Base-by-base conservation (phyloP, 2,329 filamentous ascomycete genomes). In the Sodiomyces alkalinus region DNA sequence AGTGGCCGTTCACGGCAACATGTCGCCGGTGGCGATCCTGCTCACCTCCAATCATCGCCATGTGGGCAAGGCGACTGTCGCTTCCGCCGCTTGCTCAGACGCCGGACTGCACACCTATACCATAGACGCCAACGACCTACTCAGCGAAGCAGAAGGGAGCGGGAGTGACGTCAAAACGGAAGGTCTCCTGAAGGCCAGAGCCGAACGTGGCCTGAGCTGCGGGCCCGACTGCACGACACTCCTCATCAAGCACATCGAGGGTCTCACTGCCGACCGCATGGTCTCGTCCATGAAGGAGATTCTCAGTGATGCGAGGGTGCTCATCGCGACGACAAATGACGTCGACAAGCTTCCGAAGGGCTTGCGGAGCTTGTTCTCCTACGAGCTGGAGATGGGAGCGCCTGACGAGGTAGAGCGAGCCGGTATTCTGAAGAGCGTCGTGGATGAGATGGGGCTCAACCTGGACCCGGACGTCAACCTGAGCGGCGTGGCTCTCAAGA, bases 121-220 rank as follows among this genome's bases (percentile, higher is more conserved):
- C 1, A 80, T 98, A 29, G 85, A 96, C 48, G 80, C 82, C 0
- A 93, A 92, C 43, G 90, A 98, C 42, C 82, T 98, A 22, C 62
- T 93, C 4, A 87, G 83, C n/a, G 87, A 96, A 48, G 82, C 83
- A 10, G 78, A 79, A 24, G 79, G 78, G 1, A 83, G 83, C 29
- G 82, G 82, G 7, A 78, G 80, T 31, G 90, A 98, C 46, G 80
- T 92, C 17, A 94, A 96, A 54, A 93, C 86, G 0, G 87, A 94
- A 46, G 86, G 81, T 1, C 80, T 92, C 39, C 58, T 98, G 11
- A 80, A 90, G 45, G 82, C 81, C 4, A 71, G 90, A 28, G 81
- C 85, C 2, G 90, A 93, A 35, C 70, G 90, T 33, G 90, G 85
- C 6, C 74, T 94, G 48, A 79, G 77, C 39, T 96, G 90, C 45